These are phyloP conservation scores for Oldenlandia corymbosa DNA, from an alignment of 257 asterid species.

Conservation along the genomic window DNA sequence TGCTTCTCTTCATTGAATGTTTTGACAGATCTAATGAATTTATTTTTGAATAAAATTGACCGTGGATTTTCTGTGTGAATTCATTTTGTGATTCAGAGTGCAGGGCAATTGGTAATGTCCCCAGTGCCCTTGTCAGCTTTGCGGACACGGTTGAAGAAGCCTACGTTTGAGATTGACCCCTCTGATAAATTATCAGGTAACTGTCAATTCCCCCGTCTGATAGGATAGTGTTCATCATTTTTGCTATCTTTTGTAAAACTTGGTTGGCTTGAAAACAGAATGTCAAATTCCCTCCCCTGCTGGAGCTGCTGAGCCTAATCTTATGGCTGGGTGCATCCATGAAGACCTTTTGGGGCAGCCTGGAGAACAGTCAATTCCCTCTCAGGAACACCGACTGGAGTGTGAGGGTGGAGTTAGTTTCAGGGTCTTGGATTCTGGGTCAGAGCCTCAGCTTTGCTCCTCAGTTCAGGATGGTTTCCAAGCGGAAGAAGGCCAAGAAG, in stretches of 20 bases:
- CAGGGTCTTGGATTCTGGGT: background rate
- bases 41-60: background rate
- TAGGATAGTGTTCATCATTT: background rate
- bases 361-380: conserved; percentile 13
- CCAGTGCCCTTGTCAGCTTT: conserved; percentile 77
- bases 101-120: conserved; percentile 92
- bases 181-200: conserved; percentile 33
- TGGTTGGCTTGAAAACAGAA: conserved; percentile 15
- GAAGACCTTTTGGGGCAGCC: conserved; percentile 14
- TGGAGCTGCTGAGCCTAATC: conserved; percentile 10
- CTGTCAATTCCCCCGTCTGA: conserved; percentile 10
- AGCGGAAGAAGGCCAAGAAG: conserved; percentile 22
- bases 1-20: background rate
- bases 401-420: background rate
- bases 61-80: conserved; percentile 10
- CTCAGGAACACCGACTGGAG: conserved; percentile 1
- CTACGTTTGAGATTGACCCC: conserved; percentile 29
- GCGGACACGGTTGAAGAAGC: conserved; percentile 55
- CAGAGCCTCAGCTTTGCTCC: background rate
- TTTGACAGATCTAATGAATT: background rate
- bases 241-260: background rate
- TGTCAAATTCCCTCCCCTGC: conserved; percentile 11
- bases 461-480: conserved; percentile 17
- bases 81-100: conserved; percentile 49
- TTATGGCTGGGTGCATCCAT: conserved; percentile 14